Conservation (phyloP, 148 eudicot genomes). For the Chenopodium suecicum region DNA sequence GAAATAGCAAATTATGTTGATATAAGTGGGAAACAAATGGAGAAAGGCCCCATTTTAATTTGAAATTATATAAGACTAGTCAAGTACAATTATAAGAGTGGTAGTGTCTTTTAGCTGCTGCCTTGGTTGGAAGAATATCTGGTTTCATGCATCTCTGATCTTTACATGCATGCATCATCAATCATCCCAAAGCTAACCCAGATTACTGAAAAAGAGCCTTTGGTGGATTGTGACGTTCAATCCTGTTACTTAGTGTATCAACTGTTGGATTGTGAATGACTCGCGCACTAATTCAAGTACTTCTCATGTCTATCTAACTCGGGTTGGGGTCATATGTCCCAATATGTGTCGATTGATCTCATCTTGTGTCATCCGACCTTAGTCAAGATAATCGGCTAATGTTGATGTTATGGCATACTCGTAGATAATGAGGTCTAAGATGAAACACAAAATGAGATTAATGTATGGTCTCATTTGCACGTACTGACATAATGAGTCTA, state of each 20-base stretch:
- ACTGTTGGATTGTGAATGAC: neutral
- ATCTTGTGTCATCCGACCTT: neutral
- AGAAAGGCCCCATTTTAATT: slow-evolving; percentile 6
- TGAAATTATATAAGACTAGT: neutral
- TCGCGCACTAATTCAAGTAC: neutral
- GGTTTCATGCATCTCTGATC: neutral
- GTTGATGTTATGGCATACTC: too few species aligned
- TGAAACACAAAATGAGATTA: neutral
- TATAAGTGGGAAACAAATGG: slow-evolving; percentile 1
- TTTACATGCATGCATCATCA: neutral
- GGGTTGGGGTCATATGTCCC: neutral
- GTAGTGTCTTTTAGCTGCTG: slow-evolving; percentile 15
- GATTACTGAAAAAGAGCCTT: neutral
- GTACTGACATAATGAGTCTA: neutral
- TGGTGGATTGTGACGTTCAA: slow-evolving; percentile 1
- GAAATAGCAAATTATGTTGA: too few species aligned
- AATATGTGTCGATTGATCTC: neutral
- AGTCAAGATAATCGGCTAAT: too few species aligned
- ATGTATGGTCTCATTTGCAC: too few species aligned
- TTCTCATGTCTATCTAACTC: neutral
- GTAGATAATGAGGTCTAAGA: neutral
- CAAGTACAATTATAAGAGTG: slow-evolving; percentile 1
- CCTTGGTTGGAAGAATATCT: slow-evolving; percentile 13
- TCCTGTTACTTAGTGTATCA: neutral
- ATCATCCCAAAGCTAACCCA: neutral